phyloP scores from a whole-genome alignment of 2,329 filamentous ascomycete genomes.

The Penicillium griseofulvum region DNA sequence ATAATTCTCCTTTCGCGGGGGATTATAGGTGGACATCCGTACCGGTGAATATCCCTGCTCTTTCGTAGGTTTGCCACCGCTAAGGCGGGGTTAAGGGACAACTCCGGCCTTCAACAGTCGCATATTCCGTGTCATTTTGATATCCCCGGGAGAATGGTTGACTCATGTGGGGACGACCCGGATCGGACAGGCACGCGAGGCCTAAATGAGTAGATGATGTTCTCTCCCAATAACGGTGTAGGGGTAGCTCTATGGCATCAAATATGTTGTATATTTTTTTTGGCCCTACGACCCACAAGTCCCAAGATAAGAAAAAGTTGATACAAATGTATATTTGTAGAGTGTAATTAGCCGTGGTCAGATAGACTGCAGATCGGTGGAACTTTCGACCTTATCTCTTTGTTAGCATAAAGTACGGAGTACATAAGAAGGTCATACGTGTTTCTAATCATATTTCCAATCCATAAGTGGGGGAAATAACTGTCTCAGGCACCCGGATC shows the following conservation, averaged over 20 bases:
- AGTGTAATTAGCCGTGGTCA: slow-evolving; percentile 29
- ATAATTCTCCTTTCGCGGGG: background rate
- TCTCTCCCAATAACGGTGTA: background rate
- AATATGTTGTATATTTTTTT: background rate
- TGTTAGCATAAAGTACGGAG: background rate
- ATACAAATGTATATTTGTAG: slow-evolving; percentile 26
- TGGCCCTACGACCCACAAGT: slow-evolving; percentile 12
- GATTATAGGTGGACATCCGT: background rate
- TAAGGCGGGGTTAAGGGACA: background rate
- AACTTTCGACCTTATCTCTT: slow-evolving; percentile 16
- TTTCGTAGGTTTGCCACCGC: background rate
- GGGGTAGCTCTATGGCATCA: background rate
- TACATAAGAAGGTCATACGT: background rate
- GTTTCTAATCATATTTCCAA: slow-evolving; percentile 3
- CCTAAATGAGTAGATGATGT: background rate
- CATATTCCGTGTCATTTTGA: background rate
- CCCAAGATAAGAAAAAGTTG: slow-evolving; percentile 23
- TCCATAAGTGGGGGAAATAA: background rate
- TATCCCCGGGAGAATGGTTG: background rate
- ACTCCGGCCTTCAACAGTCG: background rate
- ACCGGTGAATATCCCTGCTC: slow-evolving; percentile 4
- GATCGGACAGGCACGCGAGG: background rate
- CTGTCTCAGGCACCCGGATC: slow-evolving; percentile 4
- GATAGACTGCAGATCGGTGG: slow-evolving; percentile 6
- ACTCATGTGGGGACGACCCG: background rate